Base-by-base conservation (phyloP, 345 rosid genomes). In the Salix purpurea region DNA sequence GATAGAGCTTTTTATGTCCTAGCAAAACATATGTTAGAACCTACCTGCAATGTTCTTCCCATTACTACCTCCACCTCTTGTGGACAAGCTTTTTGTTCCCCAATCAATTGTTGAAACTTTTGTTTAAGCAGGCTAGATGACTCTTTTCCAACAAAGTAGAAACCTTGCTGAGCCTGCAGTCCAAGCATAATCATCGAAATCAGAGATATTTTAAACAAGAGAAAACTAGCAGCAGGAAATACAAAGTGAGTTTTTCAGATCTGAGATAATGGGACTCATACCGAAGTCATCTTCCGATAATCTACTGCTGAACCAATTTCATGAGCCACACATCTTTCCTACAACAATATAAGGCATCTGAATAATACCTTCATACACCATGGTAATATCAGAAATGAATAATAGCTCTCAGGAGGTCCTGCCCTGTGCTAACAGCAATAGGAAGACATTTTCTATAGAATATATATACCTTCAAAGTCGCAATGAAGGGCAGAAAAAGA, bases 281-380 rank as follows among this genome's bases (percentile, higher is more conserved):
- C 98, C 78, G 98, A 94, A 80, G 95, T 92, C 86, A 90, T 76
- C 85, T 88, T 96, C 80, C 99, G 88, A 74, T 96, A 96, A 81
- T 96, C 99, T 36, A 90, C 89, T 4, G 87, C 77, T 36, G 99
- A 96, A 69, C 98, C 98, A 69, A 96, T 96, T 89, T 96, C 94
- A 83, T 86, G 97, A 82, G 77, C 87, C 62, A 88, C 86, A 78
- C 90, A 89, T 79, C 94, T 85, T 83, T 93, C 98, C 98, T 96
- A 70, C 78, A 79, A 64, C 67, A 80, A 74, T 46, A 65, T 69
- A 65, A 74, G 70, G 37, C 28, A 74, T n/a, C 52, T 65, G 69
- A 69, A 74, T 65, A 77, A 39, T 32, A 79, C 70, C 19, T 68
- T 54, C 18, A 52, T 50, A 71, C 18, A 44, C 44, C 30, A 64